Evolutionary conservation across 192 early-diverging fungal genomes (phyloP).

Genomic region (Haplosporangium gracile): DNA sequence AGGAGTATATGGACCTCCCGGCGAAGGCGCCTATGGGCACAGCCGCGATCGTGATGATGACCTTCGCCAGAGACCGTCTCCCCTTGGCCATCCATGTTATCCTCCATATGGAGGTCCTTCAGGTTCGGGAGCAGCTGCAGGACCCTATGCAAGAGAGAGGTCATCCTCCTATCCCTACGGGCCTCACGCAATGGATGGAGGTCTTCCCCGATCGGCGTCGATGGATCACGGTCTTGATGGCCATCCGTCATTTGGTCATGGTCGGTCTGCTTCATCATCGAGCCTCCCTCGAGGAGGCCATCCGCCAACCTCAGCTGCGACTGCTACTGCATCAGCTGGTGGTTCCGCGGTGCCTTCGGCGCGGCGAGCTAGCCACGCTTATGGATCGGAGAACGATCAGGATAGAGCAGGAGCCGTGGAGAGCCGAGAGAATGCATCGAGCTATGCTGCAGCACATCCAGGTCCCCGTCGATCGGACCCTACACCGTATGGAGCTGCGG

Average conservation of each 20-base stretch:
- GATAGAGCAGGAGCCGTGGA: background rate
- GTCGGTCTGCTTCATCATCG: constrained; percentile 4
- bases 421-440: background rate
- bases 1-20: background rate
- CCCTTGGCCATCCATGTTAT: background rate
- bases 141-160: constrained; percentile 1
- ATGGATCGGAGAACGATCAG: background rate
- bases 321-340: background rate
- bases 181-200: background rate
- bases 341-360: background rate
- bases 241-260: constrained; percentile 18
- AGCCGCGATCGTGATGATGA: background rate
- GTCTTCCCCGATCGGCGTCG: background rate
- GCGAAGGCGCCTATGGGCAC: background rate
- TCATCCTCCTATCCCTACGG: background rate
- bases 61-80: background rate
- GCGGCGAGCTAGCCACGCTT: background rate
- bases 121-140: background rate
- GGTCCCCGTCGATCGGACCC: background rate
- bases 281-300: background rate
- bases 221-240: constrained; percentile 10
- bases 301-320: background rate
- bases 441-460: constrained; percentile 1
- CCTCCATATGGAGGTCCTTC: background rate
- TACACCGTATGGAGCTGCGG: background rate